A percentile compares a stretch with the other conserved stretches of the same genome.
These are phyloP conservation scores for Phytophthora hibernalis DNA, from an alignment of 352 stramenopile genomes.

Conservation along the genomic window DNA sequence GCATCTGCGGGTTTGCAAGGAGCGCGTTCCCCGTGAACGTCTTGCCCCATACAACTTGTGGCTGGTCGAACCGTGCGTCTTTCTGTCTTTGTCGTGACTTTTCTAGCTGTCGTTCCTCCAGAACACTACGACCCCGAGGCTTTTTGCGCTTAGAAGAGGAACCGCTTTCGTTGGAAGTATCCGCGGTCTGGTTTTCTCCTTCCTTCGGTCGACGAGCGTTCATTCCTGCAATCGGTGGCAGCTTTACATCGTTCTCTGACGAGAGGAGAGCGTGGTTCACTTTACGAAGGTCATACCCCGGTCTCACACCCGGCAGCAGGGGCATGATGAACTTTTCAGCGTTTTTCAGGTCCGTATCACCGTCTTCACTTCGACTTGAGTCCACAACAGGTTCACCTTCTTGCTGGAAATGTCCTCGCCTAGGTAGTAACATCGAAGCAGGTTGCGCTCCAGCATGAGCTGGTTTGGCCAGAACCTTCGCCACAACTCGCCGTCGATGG, in stretches of 20 bases:
- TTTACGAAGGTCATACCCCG: conserved; percentile 38
- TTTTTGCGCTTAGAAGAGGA: conserved; percentile 20
- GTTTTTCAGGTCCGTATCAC: conserved; percentile 12
- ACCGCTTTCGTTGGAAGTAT: background rate
- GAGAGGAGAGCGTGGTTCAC: conserved; percentile 44
- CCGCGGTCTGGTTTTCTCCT: conserved; percentile 12
- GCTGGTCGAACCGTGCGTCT: conserved; percentile 62
- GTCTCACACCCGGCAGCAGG: conserved; percentile 20
- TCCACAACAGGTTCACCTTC: background rate
- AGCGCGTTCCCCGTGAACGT: conserved; percentile 86
- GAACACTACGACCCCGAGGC: conserved; percentile 56
- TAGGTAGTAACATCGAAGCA: conserved; percentile 42
- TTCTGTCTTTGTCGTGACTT: conserved; percentile 55
- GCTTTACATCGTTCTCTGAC: conserved; percentile 23
- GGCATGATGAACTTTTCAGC: conserved; percentile 22
- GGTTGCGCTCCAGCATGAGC: conserved; percentile 34
- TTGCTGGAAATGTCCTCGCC: conserved; percentile 7
- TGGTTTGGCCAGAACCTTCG: conserved; percentile 53
- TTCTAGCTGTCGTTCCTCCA: conserved; percentile 68
- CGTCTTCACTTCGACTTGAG: conserved; percentile 16
- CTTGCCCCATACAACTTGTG: conserved; percentile 83
- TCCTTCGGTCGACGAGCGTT: background rate
- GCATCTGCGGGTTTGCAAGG: conserved; percentile 67
- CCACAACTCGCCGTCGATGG: conserved; percentile 53
- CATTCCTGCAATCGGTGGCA: conserved; percentile 21